Percentiles rank a stretch among this genome's conserved stretches.
These are phyloP conservation scores for Clarireedia sp. DNA, from an alignment of 2,329 filamentous ascomycete species.

Conservation along the genomic window DNA sequence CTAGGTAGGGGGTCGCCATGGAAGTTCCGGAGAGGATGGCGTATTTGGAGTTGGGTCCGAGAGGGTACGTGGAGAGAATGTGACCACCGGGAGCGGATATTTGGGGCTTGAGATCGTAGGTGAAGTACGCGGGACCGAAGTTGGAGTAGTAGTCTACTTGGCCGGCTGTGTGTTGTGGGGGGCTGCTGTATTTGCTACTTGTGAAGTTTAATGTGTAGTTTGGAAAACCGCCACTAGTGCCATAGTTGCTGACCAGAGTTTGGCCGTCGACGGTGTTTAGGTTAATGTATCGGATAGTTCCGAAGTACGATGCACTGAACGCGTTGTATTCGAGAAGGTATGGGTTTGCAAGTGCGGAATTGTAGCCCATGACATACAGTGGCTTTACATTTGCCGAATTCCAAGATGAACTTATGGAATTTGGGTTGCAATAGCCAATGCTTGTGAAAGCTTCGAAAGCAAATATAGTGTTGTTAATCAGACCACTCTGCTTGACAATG, in stretches of 20 bases:
- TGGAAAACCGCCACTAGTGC: slow-evolving; percentile 10
- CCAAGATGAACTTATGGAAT: slow-evolving; percentile 6
- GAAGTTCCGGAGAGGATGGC: slow-evolving; percentile 32
- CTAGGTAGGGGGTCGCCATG: slow-evolving; percentile 32
- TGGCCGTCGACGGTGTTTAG: slow-evolving; percentile 10
- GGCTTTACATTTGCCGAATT: background rate
- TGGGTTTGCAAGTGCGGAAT: slow-evolving; percentile 10
- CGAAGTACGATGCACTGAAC: slow-evolving; percentile 13
- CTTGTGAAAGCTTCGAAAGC: slow-evolving; percentile 9
- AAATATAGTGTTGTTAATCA: slow-evolving; percentile 14
- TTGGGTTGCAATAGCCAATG: slow-evolving; percentile 5
- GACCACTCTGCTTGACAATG: slow-evolving; percentile 5
- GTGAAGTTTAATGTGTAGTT: slow-evolving; percentile 13
- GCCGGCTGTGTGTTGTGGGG: slow-evolving; percentile 11
- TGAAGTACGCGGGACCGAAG: slow-evolving; percentile 14
- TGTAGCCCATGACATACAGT: slow-evolving; percentile 14
- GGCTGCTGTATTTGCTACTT: background rate
- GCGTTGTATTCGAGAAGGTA: slow-evolving; percentile 15
- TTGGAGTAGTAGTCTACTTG: slow-evolving; percentile 17
- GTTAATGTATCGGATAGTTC: slow-evolving; percentile 10
- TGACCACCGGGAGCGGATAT: slow-evolving; percentile 30
- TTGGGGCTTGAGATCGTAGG: slow-evolving; percentile 16
- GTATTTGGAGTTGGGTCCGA: slow-evolving; percentile 27
- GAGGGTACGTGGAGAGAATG: slow-evolving; percentile 31
- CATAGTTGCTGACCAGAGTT: slow-evolving; percentile 12